Evolutionary conservation across 2,329 filamentous ascomycete species (phyloP), one percentile per base, ranked within the genome.

Genomic region (Calycina herbarum): DNA sequence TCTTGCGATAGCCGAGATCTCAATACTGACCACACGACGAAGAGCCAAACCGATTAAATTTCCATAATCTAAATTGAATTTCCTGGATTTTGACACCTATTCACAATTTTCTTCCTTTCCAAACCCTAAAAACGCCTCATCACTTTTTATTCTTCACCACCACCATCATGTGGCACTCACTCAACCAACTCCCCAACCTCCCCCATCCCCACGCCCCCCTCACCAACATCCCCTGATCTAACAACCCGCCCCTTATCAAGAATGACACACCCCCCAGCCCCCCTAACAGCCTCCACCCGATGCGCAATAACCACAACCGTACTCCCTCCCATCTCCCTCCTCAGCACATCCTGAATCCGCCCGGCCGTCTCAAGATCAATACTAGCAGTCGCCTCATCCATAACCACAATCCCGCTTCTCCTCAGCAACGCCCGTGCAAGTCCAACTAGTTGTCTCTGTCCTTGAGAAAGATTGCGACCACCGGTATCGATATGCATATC

Each of bases 221-320:
- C 64, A 5, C 63, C 67, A 2, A 68, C 61, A 33, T 63, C 61
- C 20, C 72, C 72, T 29, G 65, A 61, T 48, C 71, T 68, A 15
- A 73, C 20, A 10, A 76, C 42, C 57, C 56, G 71, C 17, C 74
- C 74, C 63, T 75, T 72, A 11, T 66, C 72, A 45, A 76, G 67
- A 3, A 74, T 70, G 45, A 76, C 70, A 62, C 70, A 72, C 33
- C 81, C 84, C 64, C 86, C 82, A 2, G 85, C 86, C 69, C 83
- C 82, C 70, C 80, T 81, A 3, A 89, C 86, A 57, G 87, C 87
- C 72, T 88, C 85, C 5, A 88, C 76, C 1, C 87, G 80, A 80
- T 90, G 87, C 24, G 87, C 87, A 76, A 90, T 87, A 0, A 85
- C 87, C 64, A 90, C 82, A 15, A 90, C 86, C 0, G 87, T 90